Evolutionary conservation across 306 rosid genomes (phyloP).

Genomic region (Acacia melanoxylon): DNA sequence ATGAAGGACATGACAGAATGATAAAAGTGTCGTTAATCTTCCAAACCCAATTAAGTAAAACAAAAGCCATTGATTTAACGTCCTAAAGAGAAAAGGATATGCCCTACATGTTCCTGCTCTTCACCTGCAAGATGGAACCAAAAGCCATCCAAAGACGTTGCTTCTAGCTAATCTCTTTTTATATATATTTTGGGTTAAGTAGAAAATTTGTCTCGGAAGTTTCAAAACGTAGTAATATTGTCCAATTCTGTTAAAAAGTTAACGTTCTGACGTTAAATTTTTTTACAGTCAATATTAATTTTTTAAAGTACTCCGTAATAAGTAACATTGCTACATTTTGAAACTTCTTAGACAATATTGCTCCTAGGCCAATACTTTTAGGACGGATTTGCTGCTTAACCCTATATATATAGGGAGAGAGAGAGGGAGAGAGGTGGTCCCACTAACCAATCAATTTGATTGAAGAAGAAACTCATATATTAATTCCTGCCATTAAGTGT

Average conservation of each 20-base stretch:
- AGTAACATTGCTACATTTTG: too few species aligned
- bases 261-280: too few species aligned
- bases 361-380: too few species aligned
- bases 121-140: neutral
- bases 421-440: too few species aligned
- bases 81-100: constrained; percentile 4
- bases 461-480: neutral
- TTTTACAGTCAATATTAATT: too few species aligned
- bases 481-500: neutral
- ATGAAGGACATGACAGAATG: constrained; percentile 28
- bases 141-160: neutral
- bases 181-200: neutral
- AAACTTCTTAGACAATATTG: too few species aligned
- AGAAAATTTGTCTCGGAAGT: too few species aligned
- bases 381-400: too few species aligned
- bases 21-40: neutral
- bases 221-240: too few species aligned
- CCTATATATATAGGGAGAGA: too few species aligned
- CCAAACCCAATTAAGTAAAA: neutral
- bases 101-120: constrained; percentile 5
- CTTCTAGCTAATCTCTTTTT: neutral
- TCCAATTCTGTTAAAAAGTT: too few species aligned
- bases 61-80: neutral
- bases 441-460: neutral
- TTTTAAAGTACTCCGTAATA: too few species aligned